Evolutionary conservation across 1,284 basidiomycete species (phyloP), one percentile per base, ranked within the genome.

Genomic region (Apiotrichum domesticum): DNA sequence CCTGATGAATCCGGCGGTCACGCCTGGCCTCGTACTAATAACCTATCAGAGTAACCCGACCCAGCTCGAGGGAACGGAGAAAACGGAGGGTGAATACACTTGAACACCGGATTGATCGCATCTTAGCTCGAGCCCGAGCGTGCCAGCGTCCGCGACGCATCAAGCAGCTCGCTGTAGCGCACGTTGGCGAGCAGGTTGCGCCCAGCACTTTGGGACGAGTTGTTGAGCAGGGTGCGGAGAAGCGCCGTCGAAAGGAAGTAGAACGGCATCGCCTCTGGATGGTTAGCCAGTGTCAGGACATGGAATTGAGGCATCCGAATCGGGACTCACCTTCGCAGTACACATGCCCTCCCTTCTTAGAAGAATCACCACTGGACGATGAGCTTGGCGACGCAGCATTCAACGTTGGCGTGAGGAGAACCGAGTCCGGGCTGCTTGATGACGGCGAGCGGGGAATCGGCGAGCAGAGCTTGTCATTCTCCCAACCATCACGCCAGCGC

Each of bases 401-500:
- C 6, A 3, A n/a, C 15, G 45, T 11, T 14, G 47, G 33, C 32
- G 35, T 9, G 21, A 21, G 5, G 34, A 14, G 10, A 34, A 34
- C 21, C 46, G 21, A 15, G 50, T n/a, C 29, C 21, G 21, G 21
- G 21, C 21, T 21, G 21, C 21, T 21, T 21, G 21, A 21, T 21
- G 21, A 21, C 21, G 21, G 21, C 21, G 21, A 21, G 21, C 21
- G 21, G 21, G 21, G 21, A 21, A 21, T 42, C 11, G 45, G 35
- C 13, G 58, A 55, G 61, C 77, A 79, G 7, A 74, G 60, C 13
- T 66, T 57, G 60, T 79, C 78, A 58, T 76, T 74, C 61, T 78
- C 76, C 77, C 77, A 78, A 6, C 77, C 78, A 66, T 74, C 68
- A 40, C 75, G 66, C 78, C 78, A 79, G 71, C 66, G 63, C 52